These are phyloP conservation scores for Trichoderma guizhouense DNA, from an alignment of 2,329 filamentous ascomycete genomes.

Conservation along the genomic window DNA sequence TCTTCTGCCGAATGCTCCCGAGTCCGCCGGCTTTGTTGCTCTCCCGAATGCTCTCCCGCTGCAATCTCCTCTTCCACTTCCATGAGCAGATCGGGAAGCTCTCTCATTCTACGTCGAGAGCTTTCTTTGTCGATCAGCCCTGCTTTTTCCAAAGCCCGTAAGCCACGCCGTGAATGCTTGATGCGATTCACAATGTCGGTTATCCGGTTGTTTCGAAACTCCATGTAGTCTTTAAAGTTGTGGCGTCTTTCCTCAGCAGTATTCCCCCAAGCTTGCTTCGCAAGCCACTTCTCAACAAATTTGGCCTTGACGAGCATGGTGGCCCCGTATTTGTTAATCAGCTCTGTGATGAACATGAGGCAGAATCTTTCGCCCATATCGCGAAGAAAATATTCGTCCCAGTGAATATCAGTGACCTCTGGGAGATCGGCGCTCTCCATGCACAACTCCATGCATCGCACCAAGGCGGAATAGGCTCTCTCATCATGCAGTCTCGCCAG, in stretches of 20 bases:
- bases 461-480: constrained; percentile 53
- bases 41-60: constrained; percentile 24
- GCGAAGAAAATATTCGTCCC: constrained; percentile 61
- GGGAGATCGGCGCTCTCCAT: constrained; percentile 49
- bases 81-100: constrained; percentile 33
- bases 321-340: constrained; percentile 58
- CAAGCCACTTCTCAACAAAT: constrained; percentile 72
- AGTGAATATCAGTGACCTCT: constrained; percentile 52
- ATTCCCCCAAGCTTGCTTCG: constrained; percentile 66
- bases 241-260: constrained; percentile 48
- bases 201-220: constrained; percentile 48
- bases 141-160: constrained; percentile 48
- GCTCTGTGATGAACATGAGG: constrained; percentile 54
- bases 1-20: constrained; percentile 61
- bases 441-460: constrained; percentile 58
- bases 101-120: constrained; percentile 28
- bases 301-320: constrained; percentile 58
- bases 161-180: constrained; percentile 49
- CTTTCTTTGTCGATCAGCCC: constrained; percentile 42
- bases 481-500: constrained; percentile 48
- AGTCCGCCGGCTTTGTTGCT: constrained; percentile 31
- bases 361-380: constrained; percentile 60
- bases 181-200: constrained; percentile 51
- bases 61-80: constrained; percentile 30
- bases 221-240: constrained; percentile 53